Base-by-base conservation (phyloP, 805 yeast genomes). In the Wickerhamiella slavikovae region DNA sequence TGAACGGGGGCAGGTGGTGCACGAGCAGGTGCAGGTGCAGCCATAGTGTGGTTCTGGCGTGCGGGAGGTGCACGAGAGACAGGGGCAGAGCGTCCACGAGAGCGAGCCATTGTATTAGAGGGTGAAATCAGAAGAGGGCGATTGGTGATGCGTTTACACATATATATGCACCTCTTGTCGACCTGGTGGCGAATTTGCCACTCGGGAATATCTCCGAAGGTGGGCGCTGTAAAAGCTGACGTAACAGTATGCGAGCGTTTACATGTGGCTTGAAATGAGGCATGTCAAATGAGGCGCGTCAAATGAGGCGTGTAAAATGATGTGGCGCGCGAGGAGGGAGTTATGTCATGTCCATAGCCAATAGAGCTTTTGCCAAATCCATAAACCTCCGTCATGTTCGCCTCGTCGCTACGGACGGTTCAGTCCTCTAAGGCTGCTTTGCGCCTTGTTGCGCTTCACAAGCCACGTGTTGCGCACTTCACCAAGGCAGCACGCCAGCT, bases 11-110 rank as follows among this genome's bases (percentile, higher is more conserved):
- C 68, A 28, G 60, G 57, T n/a, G n/a, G n/a, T 29, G 66, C 55
- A 17, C 61, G 49, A 19, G 62, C 61, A 24, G 51, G 45, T 22
- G 53, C 52, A 35, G 92, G 76, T 44, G 82, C 71, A 25, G 93
- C 36, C 45, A 42, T 44, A 12, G 52, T 45, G 39, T 42, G 47
- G 11, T 51, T 34, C 29, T 43, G 47, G 29, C 32, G 35, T 33
- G 42, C 42, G 17, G 44, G 40, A 8, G 26, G 17, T n/a, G 30
- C 16, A 25, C 34, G 34, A 15, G 44, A 39, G 15, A 43, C 38
- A 21, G 41, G 45, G 16, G 42, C 41, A 31, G 60, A 55, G 18
- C 66, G 63, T 4, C 59, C 62, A 24, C 65, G 64, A 4, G 67
- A 62, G 24, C 48, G 46, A 26, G 48, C 41, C 48, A 44, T 44